Base-by-base conservation (phyloP, 2,329 filamentous ascomycete genomes). In the Paraphaeosphaeria sporulosa region DNA sequence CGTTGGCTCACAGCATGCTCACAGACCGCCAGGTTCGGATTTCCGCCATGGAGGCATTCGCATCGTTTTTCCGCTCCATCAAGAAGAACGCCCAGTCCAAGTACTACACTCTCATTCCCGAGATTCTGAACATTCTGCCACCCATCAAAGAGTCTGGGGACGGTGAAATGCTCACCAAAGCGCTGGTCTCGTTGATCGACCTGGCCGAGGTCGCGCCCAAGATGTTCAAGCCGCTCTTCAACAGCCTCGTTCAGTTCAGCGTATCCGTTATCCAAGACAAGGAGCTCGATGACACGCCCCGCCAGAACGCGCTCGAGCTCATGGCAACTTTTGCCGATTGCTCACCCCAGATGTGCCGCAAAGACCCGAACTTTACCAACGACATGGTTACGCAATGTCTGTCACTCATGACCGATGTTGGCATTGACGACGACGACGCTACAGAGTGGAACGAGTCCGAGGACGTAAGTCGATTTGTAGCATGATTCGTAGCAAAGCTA, bases 381-480 rank as follows among this genome's bases (percentile, higher is more conserved):
- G 93, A 97, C 66, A 99, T 99, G 95, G 96, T 99, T 65, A 98
- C 94, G 0, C 95, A 99, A 79, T 99, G 95, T 78, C 82, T 99
- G 68, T 98, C 94, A 69, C 82, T 99, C 69, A 99, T 99, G 95
- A 98, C 95, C 4, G 95, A 99, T 76, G 90, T 99, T 62, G 95
- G 94, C 42, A 85, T 90, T 63, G 95, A 98, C 68, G 95, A 99
- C 69, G 94, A 99, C 58, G 93, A 98, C 82, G 94, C 94, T 4
- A 84, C 90, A 19, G 95, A 98, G 70, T 99, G 95, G 95, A 91
- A 97, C 66, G 85, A 89, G 3, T 92, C 92, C 27, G 95, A 99
- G 75, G 95, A 99, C 82, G 90, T 92, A 80, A 80, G 89, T 84
- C 44, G 59, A 70, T 25, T 82, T 73, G 17, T 6, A 15, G 40